A percentile compares a stretch with the other conserved stretches of the same genome.
These are phyloP conservation scores for Sarcodon sp. DNA, from an alignment of 768 basidiomycete genomes.

Conservation along the genomic window DNA sequence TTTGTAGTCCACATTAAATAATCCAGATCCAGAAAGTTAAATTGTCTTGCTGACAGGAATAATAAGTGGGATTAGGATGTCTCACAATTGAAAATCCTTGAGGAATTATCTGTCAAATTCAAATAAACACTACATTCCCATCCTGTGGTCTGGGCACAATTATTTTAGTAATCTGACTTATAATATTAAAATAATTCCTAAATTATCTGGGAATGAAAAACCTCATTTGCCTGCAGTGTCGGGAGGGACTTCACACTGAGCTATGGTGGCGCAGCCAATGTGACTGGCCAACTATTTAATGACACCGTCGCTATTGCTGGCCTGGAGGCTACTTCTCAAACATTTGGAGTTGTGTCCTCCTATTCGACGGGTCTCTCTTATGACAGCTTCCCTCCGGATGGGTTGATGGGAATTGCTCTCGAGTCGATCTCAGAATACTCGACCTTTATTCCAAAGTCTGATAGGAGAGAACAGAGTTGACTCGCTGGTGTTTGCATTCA, in stretches of 20 bases:
- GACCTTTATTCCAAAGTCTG: slow-evolving; percentile 17
- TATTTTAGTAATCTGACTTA: too few relatives aligned
- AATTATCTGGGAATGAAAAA: too few relatives aligned
- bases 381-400: slow-evolving; percentile 10
- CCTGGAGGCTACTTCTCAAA: slow-evolving; percentile 12
- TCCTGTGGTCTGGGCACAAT: too few relatives aligned
- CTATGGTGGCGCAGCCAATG: slow-evolving; percentile 37
- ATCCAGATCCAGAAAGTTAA: too few relatives aligned
- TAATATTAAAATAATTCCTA: too few relatives aligned
- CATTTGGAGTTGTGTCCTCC: slow-evolving; percentile 13
- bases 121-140: too few relatives aligned
- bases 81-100: too few relatives aligned
- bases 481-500: slow-evolving; percentile 23
- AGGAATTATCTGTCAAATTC: too few relatives aligned
- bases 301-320: slow-evolving; percentile 35
- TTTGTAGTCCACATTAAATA: too few relatives aligned
- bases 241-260: slow-evolving; percentile 23
- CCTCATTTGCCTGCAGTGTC: too few relatives aligned
- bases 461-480: slow-evolving; percentile 8
- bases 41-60: too few relatives aligned
- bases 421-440: slow-evolving; percentile 13
- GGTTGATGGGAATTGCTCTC: slow-evolving; percentile 20
- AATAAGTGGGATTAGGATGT: too few relatives aligned
- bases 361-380: slow-evolving; percentile 11
- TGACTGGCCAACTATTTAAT: slow-evolving; percentile 28